Evolutionary conservation across 139 green algal genomes (phyloP).

Genomic region (Desmodesmus armatus): DNA sequence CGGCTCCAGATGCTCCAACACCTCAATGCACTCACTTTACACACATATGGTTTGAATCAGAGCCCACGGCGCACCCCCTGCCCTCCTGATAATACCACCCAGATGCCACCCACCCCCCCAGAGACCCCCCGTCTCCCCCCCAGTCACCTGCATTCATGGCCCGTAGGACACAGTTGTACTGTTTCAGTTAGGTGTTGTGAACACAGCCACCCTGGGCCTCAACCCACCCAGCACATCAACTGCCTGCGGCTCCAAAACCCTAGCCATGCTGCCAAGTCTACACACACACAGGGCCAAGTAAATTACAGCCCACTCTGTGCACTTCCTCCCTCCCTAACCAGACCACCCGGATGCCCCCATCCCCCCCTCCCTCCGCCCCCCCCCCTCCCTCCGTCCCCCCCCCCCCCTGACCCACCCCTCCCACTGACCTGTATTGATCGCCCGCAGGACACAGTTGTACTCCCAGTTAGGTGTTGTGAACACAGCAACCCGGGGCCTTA

Average conservation of each 20-base stretch:
- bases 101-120: too few species aligned
- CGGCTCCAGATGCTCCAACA: conserved; percentile 33
- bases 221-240: conserved; percentile 9
- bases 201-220: conserved; percentile 9
- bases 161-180: conserved; percentile 31
- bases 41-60: too few species aligned
- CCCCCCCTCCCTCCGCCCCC: background rate
- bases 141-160: background rate
- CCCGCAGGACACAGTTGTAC: conserved; percentile 27
- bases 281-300: conserved; percentile 8
- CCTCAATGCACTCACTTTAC: conserved; percentile 36
- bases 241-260: conserved; percentile 20
- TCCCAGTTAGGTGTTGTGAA: conserved; percentile 44
- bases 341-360: too few species aligned
- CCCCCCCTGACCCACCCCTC: background rate
- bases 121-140: background rate
- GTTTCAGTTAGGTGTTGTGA: conserved; percentile 40
- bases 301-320: too few species aligned
- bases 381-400: too few species aligned
- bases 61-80: too few species aligned
- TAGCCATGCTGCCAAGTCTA: conserved; percentile 28
- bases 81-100: too few species aligned
- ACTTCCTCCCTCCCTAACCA: too few species aligned
- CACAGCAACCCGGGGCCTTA: conserved; percentile 16
- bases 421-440: background rate